A percentile compares a stretch with the other conserved stretches of the same genome.
Conservation (phyloP, 495 filamentous ascomycete species). For the Neurospora africana region DNA sequence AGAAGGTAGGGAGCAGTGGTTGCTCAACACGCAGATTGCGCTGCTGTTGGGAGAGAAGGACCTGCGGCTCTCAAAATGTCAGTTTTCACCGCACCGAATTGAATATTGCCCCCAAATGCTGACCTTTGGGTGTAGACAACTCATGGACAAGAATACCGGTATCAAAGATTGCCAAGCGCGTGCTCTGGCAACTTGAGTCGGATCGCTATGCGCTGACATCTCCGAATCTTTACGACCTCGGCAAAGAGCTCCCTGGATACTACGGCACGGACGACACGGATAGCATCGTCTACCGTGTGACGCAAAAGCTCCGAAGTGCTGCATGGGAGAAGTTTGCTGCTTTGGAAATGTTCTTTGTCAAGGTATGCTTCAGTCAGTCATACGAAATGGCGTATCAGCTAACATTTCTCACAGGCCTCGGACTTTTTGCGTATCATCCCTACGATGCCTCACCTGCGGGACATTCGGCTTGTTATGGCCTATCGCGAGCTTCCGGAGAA, state of each 20-base stretch:
- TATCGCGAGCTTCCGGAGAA: conserved; percentile 42
- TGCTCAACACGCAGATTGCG: conserved; percentile 67
- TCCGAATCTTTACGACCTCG: conserved; percentile 32
- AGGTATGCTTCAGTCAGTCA: conserved; percentile 34
- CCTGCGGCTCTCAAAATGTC: conserved; percentile 60
- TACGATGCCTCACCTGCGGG: conserved; percentile 56
- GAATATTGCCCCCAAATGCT: neutral
- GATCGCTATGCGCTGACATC: conserved; percentile 39
- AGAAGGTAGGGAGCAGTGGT: conserved; percentile 54
- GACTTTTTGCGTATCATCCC: conserved; percentile 67
- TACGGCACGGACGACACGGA: conserved; percentile 32
- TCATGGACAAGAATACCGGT: conserved; percentile 53
- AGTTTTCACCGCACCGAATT: conserved; percentile 17
- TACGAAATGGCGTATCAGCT: conserved; percentile 7
- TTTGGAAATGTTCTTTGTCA: conserved; percentile 66
- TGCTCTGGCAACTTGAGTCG: conserved; percentile 39
- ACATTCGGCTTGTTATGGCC: conserved; percentile 44
- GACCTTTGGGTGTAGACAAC: conserved; percentile 40
- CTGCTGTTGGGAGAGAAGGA: conserved; percentile 69
- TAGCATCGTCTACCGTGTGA: conserved; percentile 24
- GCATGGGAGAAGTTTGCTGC: conserved; percentile 40
- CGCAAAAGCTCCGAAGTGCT: conserved; percentile 30
- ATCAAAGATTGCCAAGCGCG: conserved; percentile 34
- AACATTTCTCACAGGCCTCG: conserved; percentile 40
- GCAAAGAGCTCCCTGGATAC: conserved; percentile 31